Conservation (phyloP, 805 yeast species). For the Kuraishia floccosa region DNA sequence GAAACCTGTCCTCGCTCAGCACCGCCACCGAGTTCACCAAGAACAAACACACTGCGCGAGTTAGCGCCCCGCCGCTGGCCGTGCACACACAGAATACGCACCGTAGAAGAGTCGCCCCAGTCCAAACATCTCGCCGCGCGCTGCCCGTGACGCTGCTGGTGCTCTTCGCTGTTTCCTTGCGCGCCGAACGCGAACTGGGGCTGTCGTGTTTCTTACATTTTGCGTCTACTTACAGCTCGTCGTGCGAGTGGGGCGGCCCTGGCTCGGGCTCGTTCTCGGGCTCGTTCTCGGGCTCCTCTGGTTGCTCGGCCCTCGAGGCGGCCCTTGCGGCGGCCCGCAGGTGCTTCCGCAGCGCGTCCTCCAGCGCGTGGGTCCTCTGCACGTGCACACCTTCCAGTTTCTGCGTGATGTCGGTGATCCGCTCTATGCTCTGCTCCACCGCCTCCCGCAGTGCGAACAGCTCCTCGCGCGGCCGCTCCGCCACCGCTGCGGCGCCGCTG, state of each 20-base stretch:
- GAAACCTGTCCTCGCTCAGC: constrained; percentile 47
- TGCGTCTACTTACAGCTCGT: too few relatives aligned
- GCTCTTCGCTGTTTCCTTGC: too few relatives aligned
- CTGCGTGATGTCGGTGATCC: constrained; percentile 7
- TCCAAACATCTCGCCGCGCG: constrained; percentile 44
- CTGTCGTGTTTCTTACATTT: too few relatives aligned
- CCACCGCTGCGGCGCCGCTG: constrained; percentile 6
- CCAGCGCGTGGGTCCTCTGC: constrained; percentile 14
- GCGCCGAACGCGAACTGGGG: too few relatives aligned
- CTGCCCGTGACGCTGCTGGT: too few relatives aligned
- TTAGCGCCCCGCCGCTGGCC: constrained; percentile 7
- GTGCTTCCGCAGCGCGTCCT: constrained; percentile 8
- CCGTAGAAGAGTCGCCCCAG: constrained; percentile 41
- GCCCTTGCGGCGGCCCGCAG: constrained; percentile 1
- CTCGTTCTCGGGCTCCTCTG: not conserved
- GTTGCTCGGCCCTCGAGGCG: constrained; percentile 1
- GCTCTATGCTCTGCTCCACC: constrained; percentile 8
- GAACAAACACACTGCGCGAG: constrained; percentile 28
- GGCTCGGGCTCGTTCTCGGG: not conserved
- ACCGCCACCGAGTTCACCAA: constrained; percentile 47
- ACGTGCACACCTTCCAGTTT: constrained; percentile 14
- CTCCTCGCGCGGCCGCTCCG: constrained; percentile 8
- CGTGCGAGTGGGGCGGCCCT: not conserved
- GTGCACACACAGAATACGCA: constrained; percentile 10
- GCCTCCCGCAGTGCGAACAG: constrained; percentile 13